phyloP scores from a whole-genome alignment of 805 yeast species.

The Wickerhamiella australiensis region DNA sequence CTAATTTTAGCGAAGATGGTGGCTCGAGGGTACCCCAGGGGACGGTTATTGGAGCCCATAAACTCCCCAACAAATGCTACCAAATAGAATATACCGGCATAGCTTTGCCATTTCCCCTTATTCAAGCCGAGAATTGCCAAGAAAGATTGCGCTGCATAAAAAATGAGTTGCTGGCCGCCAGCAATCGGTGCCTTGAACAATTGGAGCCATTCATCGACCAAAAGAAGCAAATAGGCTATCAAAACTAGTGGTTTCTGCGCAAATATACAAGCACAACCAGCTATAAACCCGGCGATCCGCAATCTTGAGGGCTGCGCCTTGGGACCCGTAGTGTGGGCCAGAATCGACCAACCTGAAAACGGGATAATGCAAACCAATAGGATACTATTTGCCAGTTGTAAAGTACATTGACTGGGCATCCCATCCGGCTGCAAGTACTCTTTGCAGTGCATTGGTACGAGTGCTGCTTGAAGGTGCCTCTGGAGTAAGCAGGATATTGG shows the following conservation, averaged over 20 bases:
- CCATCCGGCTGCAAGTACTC: constrained; percentile 1
- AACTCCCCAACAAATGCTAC: constrained; percentile 2
- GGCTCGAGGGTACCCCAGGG: constrained; percentile 13
- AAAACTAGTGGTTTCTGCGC: neutral
- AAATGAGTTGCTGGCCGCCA: constrained; percentile 4
- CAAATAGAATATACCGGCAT: neutral
- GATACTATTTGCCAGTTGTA: neutral
- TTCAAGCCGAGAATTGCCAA: neutral
- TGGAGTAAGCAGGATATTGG: neutral
- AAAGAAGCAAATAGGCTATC: neutral
- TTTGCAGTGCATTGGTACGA: neutral
- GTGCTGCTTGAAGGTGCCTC: neutral
- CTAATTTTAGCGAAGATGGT: constrained; percentile 14
- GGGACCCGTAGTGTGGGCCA: neutral
- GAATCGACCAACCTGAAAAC: constrained; percentile 1
- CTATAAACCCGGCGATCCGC: neutral
- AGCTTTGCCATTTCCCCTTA: neutral
- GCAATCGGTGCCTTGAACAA: neutral
- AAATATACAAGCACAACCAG: neutral
- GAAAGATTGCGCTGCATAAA: neutral
- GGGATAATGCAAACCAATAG: neutral
- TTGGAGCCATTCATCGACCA: constrained; percentile 8
- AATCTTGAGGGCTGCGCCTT: neutral
- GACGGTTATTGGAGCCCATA: constrained; percentile 6
- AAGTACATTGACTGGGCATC: constrained; percentile 8